phyloP scores from a whole-genome alignment of 2,329 filamentous ascomycete species.

The Nannizziopsis arthrosporioides region DNA sequence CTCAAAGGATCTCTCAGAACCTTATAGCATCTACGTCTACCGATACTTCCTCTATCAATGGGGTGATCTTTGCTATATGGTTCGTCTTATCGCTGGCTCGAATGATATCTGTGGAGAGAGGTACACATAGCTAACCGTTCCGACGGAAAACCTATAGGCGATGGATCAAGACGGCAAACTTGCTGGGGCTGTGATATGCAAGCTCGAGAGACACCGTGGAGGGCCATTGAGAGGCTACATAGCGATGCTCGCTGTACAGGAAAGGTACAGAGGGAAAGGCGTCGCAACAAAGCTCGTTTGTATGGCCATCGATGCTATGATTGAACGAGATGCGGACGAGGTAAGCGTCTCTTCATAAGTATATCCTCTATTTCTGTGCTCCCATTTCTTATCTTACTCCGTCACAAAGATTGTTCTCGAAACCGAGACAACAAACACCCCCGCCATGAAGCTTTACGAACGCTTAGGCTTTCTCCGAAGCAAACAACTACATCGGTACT shows the following conservation, averaged over 20 bases:
- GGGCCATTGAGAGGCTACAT: slow-evolving; percentile 90
- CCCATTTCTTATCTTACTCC: not conserved
- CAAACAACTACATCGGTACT: slow-evolving; percentile 89
- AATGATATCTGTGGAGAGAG: not conserved
- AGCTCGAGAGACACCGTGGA: slow-evolving; percentile 78
- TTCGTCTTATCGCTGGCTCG: slow-evolving; percentile 28
- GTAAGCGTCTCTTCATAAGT: slow-evolving; percentile 25
- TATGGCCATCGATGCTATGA: slow-evolving; percentile 85
- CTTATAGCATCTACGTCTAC: slow-evolving; percentile 98
- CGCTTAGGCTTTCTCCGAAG: slow-evolving; percentile 80
- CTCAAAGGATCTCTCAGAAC: slow-evolving; percentile 90
- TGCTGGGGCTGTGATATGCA: slow-evolving; percentile 86
- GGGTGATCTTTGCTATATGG: slow-evolving; percentile 95
- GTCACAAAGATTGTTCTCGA: slow-evolving; percentile 65
- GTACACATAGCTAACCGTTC: not conserved
- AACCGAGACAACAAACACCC: slow-evolving; percentile 84
- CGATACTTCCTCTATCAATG: slow-evolving; percentile 97
- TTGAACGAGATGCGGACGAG: slow-evolving; percentile 71
- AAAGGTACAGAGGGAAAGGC: slow-evolving; percentile 66
- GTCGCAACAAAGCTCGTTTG: slow-evolving; percentile 84
- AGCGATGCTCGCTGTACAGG: slow-evolving; percentile 89
- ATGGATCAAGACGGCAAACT: slow-evolving; percentile 46
- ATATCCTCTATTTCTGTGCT: not conserved
- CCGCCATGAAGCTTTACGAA: slow-evolving; percentile 87
- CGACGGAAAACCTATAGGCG: slow-evolving; percentile 29